A percentile compares a stretch with the other conserved stretches of the same genome.
These are phyloP conservation scores for Monosporascus sp. DNA, from an alignment of 2,329 filamentous ascomycete species.

Conservation along the genomic window DNA sequence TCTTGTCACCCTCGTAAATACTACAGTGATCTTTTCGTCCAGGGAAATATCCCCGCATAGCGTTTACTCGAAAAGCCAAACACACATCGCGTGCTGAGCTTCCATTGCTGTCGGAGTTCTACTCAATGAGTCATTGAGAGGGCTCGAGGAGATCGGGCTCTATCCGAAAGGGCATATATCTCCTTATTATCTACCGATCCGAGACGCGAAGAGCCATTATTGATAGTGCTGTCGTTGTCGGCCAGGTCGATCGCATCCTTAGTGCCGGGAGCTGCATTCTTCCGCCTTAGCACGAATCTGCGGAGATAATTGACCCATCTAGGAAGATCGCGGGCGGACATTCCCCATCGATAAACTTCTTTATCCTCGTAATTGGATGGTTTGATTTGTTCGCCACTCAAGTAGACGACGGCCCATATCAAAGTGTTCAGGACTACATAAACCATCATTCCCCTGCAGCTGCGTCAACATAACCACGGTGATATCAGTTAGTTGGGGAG, in stretches of 20 bases:
- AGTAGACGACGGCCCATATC: conserved; percentile 43
- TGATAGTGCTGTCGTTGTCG: conserved; percentile 25
- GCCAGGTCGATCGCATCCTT: conserved; percentile 26
- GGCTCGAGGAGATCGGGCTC: conserved; percentile 2
- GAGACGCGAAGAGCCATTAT: conserved; percentile 19
- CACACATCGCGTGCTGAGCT: background rate
- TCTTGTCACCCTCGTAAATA: background rate
- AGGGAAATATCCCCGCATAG: background rate
- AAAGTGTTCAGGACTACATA: conserved; percentile 50
- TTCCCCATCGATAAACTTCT: conserved; percentile 49
- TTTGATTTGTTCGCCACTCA: conserved; percentile 39
- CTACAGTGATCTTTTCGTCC: background rate
- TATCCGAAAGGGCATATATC: conserved; percentile 6
- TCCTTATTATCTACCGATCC: conserved; percentile 21
- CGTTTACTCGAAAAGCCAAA: background rate
- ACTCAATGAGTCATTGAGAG: background rate
- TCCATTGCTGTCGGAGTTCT: background rate
- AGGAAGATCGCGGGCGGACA: conserved; percentile 49
- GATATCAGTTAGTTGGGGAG: background rate
- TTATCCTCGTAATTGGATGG: conserved; percentile 49
- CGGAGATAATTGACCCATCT: conserved; percentile 47
- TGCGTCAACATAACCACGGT: conserved; percentile 3
- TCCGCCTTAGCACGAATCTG: conserved; percentile 12
- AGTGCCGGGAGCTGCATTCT: conserved; percentile 3
- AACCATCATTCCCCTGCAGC: conserved; percentile 41